These are phyloP conservation scores for Malus hybrid DNA, from an alignment of 331 rosid species.

Conservation along the genomic window DNA sequence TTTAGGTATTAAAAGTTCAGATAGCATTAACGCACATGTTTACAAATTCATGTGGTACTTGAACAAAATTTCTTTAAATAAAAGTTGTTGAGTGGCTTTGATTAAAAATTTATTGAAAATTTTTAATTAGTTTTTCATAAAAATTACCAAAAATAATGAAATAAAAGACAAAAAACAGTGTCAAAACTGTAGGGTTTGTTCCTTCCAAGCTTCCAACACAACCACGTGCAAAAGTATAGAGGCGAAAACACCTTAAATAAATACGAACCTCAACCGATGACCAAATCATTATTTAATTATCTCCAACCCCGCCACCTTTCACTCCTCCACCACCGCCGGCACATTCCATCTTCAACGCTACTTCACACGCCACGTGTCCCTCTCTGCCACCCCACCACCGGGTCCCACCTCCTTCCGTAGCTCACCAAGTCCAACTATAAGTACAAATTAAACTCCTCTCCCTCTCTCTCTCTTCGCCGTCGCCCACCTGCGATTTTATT, in stretches of 20 bases:
- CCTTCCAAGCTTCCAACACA: background rate
- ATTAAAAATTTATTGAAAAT: too few species aligned
- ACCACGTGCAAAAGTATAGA: background rate
- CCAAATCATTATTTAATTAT: constrained; percentile 11
- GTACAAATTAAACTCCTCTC: background rate
- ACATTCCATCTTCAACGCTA: background rate
- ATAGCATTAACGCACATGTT: rapidly evolving
- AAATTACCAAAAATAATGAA: too few species aligned
- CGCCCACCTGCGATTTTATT: background rate
- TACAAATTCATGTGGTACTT: too few species aligned
- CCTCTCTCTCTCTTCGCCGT: constrained; percentile 27
- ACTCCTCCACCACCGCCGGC: background rate
- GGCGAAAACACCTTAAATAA: background rate
- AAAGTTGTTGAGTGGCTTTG: too few species aligned
- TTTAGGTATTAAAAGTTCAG: too few species aligned
- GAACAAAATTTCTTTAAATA: too few species aligned
- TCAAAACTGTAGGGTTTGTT: background rate
- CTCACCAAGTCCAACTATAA: background rate
- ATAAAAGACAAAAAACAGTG: background rate
- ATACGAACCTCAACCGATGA: background rate
- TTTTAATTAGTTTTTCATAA: too few species aligned
- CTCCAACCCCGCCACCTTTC: background rate
- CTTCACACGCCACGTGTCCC: constrained; percentile 1
- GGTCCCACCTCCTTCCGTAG: background rate
- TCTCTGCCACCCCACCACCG: background rate